phyloP scores from a whole-genome alignment of 2,329 filamentous ascomycete species.

The Aureobasidium leucospermi region DNA sequence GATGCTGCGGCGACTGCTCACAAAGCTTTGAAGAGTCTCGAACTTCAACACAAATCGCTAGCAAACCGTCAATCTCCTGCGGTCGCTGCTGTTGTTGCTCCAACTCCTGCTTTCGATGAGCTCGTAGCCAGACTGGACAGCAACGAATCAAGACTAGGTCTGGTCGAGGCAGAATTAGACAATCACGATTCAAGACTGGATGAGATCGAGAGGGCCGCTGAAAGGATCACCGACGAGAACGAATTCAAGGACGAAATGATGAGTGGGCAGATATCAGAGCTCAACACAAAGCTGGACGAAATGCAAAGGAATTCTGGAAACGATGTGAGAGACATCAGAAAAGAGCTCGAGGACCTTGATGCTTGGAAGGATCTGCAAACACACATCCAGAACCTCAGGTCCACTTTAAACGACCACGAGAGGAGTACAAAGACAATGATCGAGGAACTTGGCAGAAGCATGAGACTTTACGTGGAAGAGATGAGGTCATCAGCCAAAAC shows the following conservation, averaged over 20 bases:
- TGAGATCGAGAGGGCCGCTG: too few relatives aligned
- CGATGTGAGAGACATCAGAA: not conserved
- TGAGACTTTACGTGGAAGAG: not conserved
- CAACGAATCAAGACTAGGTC: too few relatives aligned
- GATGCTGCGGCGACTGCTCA: not conserved
- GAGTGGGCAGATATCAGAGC: not conserved
- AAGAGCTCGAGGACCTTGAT: not conserved
- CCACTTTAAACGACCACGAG: too few relatives aligned
- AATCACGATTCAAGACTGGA: not conserved
- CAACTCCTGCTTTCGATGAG: not conserved
- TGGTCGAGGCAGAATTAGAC: not conserved
- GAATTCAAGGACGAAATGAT: not conserved
- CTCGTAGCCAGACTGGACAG: not conserved
- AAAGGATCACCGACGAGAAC: not conserved
- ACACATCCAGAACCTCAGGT: not conserved
- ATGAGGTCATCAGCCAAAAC: too few relatives aligned
- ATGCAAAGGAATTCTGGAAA: not conserved
- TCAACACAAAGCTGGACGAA: not conserved
- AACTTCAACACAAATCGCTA: not conserved
- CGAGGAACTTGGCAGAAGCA: not conserved
- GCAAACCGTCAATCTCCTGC: not conserved
- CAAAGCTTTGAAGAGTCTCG: not conserved
- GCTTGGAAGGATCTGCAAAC: not conserved
- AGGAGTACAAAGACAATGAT: too few relatives aligned
- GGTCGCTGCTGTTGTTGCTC: not conserved